Conservation (phyloP, 1,284 basidiomycete genomes). For the Ustilago trichophora region DNA sequence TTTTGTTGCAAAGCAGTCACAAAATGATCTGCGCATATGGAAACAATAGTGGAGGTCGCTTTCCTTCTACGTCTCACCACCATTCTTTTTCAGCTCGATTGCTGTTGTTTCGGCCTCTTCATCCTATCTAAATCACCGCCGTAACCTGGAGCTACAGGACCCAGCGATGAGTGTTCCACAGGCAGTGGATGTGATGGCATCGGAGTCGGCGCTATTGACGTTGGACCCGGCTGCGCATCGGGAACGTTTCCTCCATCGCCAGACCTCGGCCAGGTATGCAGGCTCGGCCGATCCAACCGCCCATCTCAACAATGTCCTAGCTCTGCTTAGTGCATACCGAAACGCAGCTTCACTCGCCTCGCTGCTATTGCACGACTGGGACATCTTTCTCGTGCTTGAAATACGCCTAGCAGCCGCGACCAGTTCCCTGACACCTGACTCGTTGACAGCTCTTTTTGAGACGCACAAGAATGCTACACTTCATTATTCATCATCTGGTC, state of each 20-base stretch:
- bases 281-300: slow-evolving; percentile 16
- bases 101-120: not conserved
- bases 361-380: slow-evolving; percentile 18
- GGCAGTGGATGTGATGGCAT: not conserved
- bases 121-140: not conserved
- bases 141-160: no score
- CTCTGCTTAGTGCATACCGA: slow-evolving; percentile 13
- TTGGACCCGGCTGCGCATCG: slow-evolving; percentile 26
- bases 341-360: slow-evolving; percentile 7
- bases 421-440: slow-evolving; percentile 15
- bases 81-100: no score
- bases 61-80: no score
- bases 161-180: no score
- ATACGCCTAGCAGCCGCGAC: slow-evolving; percentile 21
- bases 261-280: slow-evolving; percentile 22
- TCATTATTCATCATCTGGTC: slow-evolving; percentile 9
- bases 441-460: slow-evolving; percentile 24
- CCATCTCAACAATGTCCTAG: slow-evolving; percentile 14
- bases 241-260: slow-evolving; percentile 25
- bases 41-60: not conserved
- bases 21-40: not conserved
- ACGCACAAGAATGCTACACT: slow-evolving; percentile 34
- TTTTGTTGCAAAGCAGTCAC: no score
- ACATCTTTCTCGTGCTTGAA: slow-evolving; percentile 26
- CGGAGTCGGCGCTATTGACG: slow-evolving; percentile 1